Evolutionary conservation across 2,329 filamentous ascomycete species (phyloP).

Genomic region (Cladosporium velox): DNA sequence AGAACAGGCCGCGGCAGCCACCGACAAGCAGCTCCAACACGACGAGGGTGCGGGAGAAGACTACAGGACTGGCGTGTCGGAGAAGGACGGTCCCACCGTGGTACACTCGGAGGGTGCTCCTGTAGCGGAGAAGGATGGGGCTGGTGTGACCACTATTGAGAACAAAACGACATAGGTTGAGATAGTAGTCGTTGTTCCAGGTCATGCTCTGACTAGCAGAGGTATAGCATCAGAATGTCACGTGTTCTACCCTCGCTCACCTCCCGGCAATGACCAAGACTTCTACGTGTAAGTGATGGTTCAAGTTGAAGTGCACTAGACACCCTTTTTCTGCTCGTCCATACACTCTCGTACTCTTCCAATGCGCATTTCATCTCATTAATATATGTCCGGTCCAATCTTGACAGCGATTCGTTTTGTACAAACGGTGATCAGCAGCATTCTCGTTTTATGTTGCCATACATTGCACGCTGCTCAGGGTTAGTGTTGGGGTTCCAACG

Average conservation of each 20-base stretch:
- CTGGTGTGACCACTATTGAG: constrained; percentile 9
- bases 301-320: not conserved
- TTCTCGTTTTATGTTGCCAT: not conserved
- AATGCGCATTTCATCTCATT: not conserved
- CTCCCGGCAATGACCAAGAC: too few species aligned
- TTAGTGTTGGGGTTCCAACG: not conserved
- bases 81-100: not conserved
- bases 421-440: not conserved
- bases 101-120: not conserved
- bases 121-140: not conserved
- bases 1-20: constrained; percentile 9
- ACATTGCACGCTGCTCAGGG: not conserved
- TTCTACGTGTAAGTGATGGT: not conserved
- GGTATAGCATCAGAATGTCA: not conserved
- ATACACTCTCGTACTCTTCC: not conserved
- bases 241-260: not conserved
- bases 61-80: not conserved
- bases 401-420: not conserved
- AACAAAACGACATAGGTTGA: constrained; percentile 2
- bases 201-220: not conserved
- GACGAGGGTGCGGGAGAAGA: not conserved
- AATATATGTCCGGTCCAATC: not conserved
- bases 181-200: too few species aligned
- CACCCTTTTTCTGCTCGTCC: not conserved
- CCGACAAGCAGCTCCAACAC: constrained; percentile 19